phyloP scores from a whole-genome alignment of 768 basidiomycete genomes.

The Amanita rubescens region DNA sequence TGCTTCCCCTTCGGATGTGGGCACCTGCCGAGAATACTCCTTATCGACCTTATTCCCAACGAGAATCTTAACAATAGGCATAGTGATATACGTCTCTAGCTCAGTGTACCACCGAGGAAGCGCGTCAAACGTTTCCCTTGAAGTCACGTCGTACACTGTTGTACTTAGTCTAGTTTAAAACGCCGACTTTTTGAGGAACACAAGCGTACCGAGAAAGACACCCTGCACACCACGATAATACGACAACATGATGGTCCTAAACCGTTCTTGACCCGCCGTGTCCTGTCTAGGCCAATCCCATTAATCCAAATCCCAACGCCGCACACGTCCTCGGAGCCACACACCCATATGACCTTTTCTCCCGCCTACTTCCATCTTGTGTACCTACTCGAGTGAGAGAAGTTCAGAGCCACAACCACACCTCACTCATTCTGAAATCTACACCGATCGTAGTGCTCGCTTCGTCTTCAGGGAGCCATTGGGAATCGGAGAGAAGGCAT shows the following conservation, averaged over 20 bases:
- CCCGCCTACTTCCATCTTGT: conserved; percentile 81
- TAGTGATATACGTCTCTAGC: conserved; percentile 86
- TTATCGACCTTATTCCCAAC: conserved; percentile 96
- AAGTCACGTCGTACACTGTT: conserved; percentile 91
- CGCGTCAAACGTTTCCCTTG: conserved; percentile 87
- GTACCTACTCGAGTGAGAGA: conserved; percentile 50
- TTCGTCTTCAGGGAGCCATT: conserved; percentile 90
- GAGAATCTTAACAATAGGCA: conserved; percentile 85
- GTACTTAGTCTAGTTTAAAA: too few relatives aligned
- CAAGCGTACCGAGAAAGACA: conserved; percentile 55
- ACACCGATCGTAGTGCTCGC: conserved; percentile 81
- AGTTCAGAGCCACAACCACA: neutral
- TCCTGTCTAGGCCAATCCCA: conserved; percentile 50
- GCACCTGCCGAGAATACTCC: conserved; percentile 87
- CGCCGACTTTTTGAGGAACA: neutral
- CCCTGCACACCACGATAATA: conserved; percentile 92
- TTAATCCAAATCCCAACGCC: too few relatives aligned
- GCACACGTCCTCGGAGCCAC: conserved; percentile 87
- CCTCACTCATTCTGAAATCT: conserved; percentile 64
- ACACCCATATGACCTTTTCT: conserved; percentile 90
- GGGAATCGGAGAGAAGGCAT: conserved; percentile 95
- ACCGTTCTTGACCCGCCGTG: conserved; percentile 95
- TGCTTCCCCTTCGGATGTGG: conserved; percentile 64
- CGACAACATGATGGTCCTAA: conserved; percentile 89
- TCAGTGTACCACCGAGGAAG: conserved; percentile 89